Percentiles rank a stretch among this genome's conserved stretches.
Conservation (phyloP, 257 asterid genomes). For the Nyctanthes arbortristis region DNA sequence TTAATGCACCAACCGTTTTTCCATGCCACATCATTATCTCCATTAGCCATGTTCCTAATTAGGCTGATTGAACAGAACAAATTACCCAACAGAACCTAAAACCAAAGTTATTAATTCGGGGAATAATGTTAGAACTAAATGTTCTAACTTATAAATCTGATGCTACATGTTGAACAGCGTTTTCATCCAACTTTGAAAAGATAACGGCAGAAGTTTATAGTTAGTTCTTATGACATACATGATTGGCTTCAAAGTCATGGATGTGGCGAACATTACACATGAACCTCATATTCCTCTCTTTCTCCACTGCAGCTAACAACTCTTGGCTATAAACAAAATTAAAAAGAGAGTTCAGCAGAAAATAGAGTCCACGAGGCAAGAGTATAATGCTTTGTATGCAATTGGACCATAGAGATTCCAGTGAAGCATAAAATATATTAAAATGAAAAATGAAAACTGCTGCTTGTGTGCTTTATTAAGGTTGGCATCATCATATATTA, state of each 20-base stretch:
- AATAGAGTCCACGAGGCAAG: neutral
- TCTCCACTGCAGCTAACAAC: conserved; percentile 51
- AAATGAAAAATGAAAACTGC: too few species aligned
- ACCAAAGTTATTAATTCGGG: too few species aligned
- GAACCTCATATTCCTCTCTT: conserved; percentile 40
- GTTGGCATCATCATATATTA: neutral
- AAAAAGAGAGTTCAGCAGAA: conserved; percentile 7
- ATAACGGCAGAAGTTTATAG: conserved; percentile 1
- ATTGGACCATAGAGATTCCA: neutral
- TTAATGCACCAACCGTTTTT: neutral
- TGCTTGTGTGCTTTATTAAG: neutral
- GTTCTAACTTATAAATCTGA: too few species aligned
- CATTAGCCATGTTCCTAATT: neutral
- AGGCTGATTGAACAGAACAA: too few species aligned
- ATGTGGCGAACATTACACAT: conserved; percentile 21
- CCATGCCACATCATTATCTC: neutral
- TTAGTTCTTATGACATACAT: conserved; percentile 27
- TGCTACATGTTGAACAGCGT: too few species aligned
- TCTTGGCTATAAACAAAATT: conserved; percentile 50
- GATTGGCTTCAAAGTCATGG: conserved; percentile 32
- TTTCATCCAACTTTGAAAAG: neutral
- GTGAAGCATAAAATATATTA: neutral
- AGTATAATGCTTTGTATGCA: neutral
- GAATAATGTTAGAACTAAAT: too few species aligned
- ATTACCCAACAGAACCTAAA: too few species aligned